A percentile compares a stretch with the other conserved stretches of the same genome.
These are phyloP conservation scores for Coemansia sp. DNA, from an alignment of 192 early-diverging fungal genomes.

Conservation along the genomic window DNA sequence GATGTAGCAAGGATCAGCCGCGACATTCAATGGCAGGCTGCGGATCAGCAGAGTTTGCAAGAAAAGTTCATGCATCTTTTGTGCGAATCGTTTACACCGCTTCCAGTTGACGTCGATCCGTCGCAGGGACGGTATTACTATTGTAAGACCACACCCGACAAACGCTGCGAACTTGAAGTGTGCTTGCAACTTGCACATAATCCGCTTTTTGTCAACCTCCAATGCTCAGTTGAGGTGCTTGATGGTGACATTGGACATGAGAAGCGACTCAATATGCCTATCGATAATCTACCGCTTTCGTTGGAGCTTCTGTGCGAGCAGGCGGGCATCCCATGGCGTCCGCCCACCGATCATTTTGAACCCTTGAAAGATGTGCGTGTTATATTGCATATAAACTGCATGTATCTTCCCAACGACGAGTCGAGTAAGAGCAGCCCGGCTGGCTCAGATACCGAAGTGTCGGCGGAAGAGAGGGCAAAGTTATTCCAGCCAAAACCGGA, in stretches of 20 bases:
- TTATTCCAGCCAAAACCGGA: slow-evolving; percentile 30
- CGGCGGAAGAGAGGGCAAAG: slow-evolving; percentile 14
- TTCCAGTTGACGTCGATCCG: slow-evolving; percentile 32
- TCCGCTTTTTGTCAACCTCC: slow-evolving; percentile 49
- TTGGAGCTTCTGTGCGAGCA: slow-evolving; percentile 49
- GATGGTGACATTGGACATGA: slow-evolving; percentile 27
- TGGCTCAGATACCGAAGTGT: background rate
- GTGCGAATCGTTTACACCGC: slow-evolving; percentile 43
- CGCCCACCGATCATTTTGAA: slow-evolving; percentile 53
- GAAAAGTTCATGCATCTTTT: slow-evolving; percentile 35
- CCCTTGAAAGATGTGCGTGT: slow-evolving; percentile 43
- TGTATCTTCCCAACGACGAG: slow-evolving; percentile 38
- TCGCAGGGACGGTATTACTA: slow-evolving; percentile 49
- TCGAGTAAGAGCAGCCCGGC: background rate
- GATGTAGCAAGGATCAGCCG: slow-evolving; percentile 42
- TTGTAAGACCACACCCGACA: slow-evolving; percentile 31
- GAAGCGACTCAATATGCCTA: slow-evolving; percentile 44
- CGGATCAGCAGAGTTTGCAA: slow-evolving; percentile 39
- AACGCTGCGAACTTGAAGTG: slow-evolving; percentile 38
- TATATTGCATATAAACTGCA: slow-evolving; percentile 51
- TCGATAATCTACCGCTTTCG: slow-evolving; percentile 45
- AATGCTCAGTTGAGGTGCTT: slow-evolving; percentile 49
- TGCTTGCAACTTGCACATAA: slow-evolving; percentile 50
- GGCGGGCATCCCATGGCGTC: slow-evolving; percentile 42
- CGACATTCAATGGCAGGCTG: slow-evolving; percentile 37